Conservation (phyloP, 1,139 yeast genomes). For the Hansenula sp. region DNA sequence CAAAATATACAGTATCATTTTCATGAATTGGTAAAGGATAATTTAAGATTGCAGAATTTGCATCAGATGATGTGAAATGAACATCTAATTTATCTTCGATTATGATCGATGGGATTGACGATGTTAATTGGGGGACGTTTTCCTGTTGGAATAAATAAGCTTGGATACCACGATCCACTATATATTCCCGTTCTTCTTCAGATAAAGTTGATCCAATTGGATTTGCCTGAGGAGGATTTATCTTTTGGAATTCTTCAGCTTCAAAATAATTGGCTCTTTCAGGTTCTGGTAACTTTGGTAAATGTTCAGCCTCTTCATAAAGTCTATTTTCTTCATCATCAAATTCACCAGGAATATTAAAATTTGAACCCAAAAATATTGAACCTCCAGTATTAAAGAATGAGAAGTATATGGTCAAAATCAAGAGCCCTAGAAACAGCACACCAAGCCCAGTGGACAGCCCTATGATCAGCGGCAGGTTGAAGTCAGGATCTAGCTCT, state of each 20-base stretch:
- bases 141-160: constrained; percentile 38
- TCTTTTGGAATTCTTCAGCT: constrained; percentile 32
- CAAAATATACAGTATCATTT: constrained; percentile 65
- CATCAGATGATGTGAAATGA: constrained; percentile 37
- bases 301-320: constrained; percentile 29
- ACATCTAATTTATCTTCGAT: constrained; percentile 67
- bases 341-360: constrained; percentile 33
- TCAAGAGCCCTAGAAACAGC: constrained; percentile 30
- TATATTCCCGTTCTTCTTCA: constrained; percentile 32
- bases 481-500: constrained; percentile 23
- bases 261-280: constrained; percentile 33
- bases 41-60: constrained; percentile 50
- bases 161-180: constrained; percentile 47
- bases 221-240: constrained; percentile 36
- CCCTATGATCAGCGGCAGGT: constrained; percentile 36
- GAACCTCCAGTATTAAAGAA: constrained; percentile 28
- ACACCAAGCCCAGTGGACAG: constrained; percentile 36
- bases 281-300: constrained; percentile 29
- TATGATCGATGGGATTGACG: constrained; percentile 33
- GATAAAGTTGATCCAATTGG: constrained; percentile 36
- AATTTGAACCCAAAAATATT: constrained; percentile 28
- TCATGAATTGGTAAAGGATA: constrained; percentile 60
- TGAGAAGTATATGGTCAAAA: constrained; percentile 34
- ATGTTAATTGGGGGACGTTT: constrained; percentile 14
- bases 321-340: constrained; percentile 30